Evolutionary conservation across 352 stramenopile species (phyloP), one percentile per base, ranked within the genome.

Genomic region (Blastocystis sp.): DNA sequence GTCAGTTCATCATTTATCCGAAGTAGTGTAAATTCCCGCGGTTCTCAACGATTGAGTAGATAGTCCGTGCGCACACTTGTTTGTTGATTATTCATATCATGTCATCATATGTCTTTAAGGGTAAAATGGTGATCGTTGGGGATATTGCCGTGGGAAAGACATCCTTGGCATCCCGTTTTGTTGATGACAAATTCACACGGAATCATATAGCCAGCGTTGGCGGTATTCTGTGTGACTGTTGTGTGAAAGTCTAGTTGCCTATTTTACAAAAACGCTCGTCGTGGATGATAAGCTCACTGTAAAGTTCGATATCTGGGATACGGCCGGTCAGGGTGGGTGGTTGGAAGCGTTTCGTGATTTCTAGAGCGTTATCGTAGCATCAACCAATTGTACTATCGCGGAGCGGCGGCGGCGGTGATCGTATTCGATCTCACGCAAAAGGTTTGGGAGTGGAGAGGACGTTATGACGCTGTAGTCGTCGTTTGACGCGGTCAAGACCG

Each of bases 301-400:
- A 18, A 85, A 85, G 40, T 85, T 76, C 36, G 57, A 76, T 85
- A 85, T 85, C n/a, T 85, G 75, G 75, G 75, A 85, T 72, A 85
- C 75, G 2, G 75, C 75, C n/a, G 75, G 75, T 29, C 75, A 85
- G 51, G 69, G 69, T 81, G 14, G 24, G 1, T 9, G 16, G 27
- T 65, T 29, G 9, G 2, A 11, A n/a, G 11, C 21, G 3, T n/a
- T 14, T 40, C 6, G 16, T 40, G 29, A 29, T 63, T 24, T 14
- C 9, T 81, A 85, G 75, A 85, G 11, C 38, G 75, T 34, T 85
- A 85, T 53, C 21, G 75, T 56, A 76, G 57, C 48, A 75, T 85
- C 16, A 85, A 85, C 29, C 24, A 73, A 56, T n/a, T 85, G n/a
- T 85, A 85, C 51, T 85, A 85, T 72, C 57, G 75, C 14, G 75